A percentile compares a stretch with the other conserved stretches of the same genome.
phyloP scores from a whole-genome alignment of 352 stramenopile species.

The Peronosclerospora sorghi region DNA sequence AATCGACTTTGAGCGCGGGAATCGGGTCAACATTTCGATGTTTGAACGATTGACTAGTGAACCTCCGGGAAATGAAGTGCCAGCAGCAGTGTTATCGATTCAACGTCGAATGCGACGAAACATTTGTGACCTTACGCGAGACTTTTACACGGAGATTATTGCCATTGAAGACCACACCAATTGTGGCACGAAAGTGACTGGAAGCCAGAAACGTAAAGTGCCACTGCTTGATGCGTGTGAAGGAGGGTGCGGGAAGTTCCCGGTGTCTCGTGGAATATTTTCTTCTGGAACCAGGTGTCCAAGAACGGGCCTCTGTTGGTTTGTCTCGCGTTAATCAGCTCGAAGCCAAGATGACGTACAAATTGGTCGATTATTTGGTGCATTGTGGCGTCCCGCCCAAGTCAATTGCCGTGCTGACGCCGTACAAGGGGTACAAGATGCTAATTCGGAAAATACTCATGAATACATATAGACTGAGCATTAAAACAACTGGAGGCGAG shows the following conservation, averaged over 20 bases:
- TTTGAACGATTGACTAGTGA: conserved; percentile 80
- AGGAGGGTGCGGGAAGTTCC: conserved; percentile 62
- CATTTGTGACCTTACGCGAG: conserved; percentile 78
- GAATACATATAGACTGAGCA: conserved; percentile 20
- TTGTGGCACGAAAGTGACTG: conserved; percentile 48
- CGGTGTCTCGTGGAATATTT: conserved; percentile 62
- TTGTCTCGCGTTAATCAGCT: conserved; percentile 62
- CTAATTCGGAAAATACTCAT: conserved; percentile 69
- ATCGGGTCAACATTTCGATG: conserved; percentile 85
- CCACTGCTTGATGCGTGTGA: conserved; percentile 23
- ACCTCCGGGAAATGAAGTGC: conserved; percentile 43
- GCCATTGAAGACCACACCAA: conserved; percentile 69
- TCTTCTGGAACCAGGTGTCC: conserved; percentile 65
- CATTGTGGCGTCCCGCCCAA: conserved; percentile 53
- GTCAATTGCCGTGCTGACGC: conserved; percentile 82
- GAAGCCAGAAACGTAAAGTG: not conserved
- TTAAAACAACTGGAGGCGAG: conserved; percentile 15
- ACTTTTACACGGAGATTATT: conserved; percentile 72
- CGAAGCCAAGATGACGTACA: conserved; percentile 69
- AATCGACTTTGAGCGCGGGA: conserved; percentile 76
- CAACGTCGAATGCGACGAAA: conserved; percentile 83
- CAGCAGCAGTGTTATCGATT: conserved; percentile 74
- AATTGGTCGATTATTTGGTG: conserved; percentile 68
- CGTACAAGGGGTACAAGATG: conserved; percentile 85
- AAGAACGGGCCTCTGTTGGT: conserved; percentile 56